Evolutionary conservation across 73 alveolate species (phyloP), one percentile per base, ranked within the genome.

Genomic region (Symbiodinium pilosum): DNA sequence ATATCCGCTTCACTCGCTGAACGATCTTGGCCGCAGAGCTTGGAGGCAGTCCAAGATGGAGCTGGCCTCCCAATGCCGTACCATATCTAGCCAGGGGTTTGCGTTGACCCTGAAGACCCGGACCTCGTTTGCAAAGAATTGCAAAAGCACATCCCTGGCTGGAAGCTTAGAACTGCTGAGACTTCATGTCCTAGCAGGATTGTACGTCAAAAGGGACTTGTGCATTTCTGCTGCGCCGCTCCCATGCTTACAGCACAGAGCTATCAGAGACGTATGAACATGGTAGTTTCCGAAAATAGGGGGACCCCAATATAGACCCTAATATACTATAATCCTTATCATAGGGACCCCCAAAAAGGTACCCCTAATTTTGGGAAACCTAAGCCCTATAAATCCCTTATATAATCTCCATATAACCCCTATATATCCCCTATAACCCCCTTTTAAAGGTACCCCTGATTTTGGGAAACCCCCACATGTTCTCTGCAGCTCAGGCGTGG

Each of bases 401-500:
- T n/a, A n/a, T n/a, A n/a, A n/a, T n/a, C n/a, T n/a, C n/a, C n/a
- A n/a, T n/a, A n/a, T n/a, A n/a, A n/a, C n/a, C n/a, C n/a, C n/a
- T n/a, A n/a, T n/a, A n/a, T n/a, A n/a, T n/a, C n/a, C n/a, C n/a
- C n/a, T n/a, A n/a, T n/a, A n/a, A n/a, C n/a, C n/a, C n/a, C n/a
- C n/a, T n/a, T n/a, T n/a, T n/a, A n/a, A n/a, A n/a, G n/a, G n/a
- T n/a, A n/a, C n/a, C n/a, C n/a, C n/a, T n/a, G n/a, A n/a, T n/a
- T n/a, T n/a, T n/a, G n/a, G n/a, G n/a, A n/a, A 54, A 16, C 64
- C 8, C 16, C 16, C 16, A 16, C 8, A 16, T 16, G 16, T 47
- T 47, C 24, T 11, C n/a, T n/a, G n/a, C n/a, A n/a, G n/a, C 73
- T 68, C 38, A 88, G 95, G 95, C 36, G 95, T 88, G 51, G 95